These are phyloP conservation scores for Colletotrichum incanum DNA, from an alignment of 2,329 filamentous ascomycete species.

Conservation along the genomic window DNA sequence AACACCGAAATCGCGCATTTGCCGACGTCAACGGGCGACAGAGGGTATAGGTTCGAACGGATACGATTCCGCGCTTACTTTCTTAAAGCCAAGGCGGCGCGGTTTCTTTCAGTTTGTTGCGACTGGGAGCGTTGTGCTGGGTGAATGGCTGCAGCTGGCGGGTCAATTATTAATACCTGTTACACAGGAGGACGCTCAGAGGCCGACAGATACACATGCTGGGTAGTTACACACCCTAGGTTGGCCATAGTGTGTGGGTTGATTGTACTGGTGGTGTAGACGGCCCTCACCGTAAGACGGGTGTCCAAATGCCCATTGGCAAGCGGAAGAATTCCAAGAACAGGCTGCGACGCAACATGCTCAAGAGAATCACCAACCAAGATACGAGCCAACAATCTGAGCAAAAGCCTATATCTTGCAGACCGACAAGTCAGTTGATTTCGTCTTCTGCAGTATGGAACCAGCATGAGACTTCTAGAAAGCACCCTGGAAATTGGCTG, in stretches of 20 bases:
- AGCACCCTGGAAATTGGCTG: constrained; percentile 15
- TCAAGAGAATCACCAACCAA: constrained; percentile 14
- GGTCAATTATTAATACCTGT: constrained; percentile 27
- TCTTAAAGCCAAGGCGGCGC: constrained; percentile 6
- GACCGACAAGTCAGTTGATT: constrained; percentile 3
- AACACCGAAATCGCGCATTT: background rate
- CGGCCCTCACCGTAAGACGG: constrained; percentile 37
- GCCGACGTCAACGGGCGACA: background rate
- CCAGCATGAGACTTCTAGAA: constrained; percentile 30
- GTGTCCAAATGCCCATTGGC: constrained; percentile 12
- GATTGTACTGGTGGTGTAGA: constrained; percentile 4
- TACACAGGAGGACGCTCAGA: constrained; percentile 14
- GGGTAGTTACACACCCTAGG: constrained; percentile 11
- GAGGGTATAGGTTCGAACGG: background rate
- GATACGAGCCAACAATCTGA: constrained; percentile 3
- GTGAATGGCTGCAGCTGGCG: constrained; percentile 31
- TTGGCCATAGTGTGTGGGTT: constrained; percentile 1
- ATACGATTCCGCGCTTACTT: constrained; percentile 22
- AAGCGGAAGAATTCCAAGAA: constrained; percentile 21
- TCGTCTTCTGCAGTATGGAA: constrained; percentile 15
- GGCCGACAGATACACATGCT: background rate
- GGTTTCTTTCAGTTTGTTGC: background rate
- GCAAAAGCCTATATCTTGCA: constrained; percentile 13
- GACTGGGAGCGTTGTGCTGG: constrained; percentile 1
- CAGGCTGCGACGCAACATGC: constrained; percentile 13